Percentiles rank a stretch among this genome's conserved stretches.
Conservation (phyloP, 805 yeast genomes). For the Saturnispora quitensis region DNA sequence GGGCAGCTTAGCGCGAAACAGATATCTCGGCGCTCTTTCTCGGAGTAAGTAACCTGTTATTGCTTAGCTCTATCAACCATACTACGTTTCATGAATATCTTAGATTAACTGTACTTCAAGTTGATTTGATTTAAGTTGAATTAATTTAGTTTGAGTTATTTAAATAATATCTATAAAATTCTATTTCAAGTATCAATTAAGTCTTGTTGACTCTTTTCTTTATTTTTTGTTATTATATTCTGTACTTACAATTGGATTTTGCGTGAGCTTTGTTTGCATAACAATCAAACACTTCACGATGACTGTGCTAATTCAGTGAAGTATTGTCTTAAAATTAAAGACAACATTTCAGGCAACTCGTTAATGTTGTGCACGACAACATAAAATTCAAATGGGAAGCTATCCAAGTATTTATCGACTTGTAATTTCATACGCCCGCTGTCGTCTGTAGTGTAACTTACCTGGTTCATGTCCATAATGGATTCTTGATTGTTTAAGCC, state of each 20-base stretch:
- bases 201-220: no score
- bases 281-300: not conserved
- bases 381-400: slow-evolving; percentile 95
- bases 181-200: no score
- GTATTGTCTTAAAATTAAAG: slow-evolving; percentile 84
- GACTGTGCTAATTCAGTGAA: slow-evolving; percentile 55
- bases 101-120: no score
- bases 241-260: not conserved
- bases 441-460: slow-evolving; percentile 62
- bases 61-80: not conserved
- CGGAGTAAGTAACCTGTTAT: not conserved
- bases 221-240: no score
- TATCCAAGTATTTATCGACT: slow-evolving; percentile 78
- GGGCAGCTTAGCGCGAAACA: not conserved
- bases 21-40: not conserved
- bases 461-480: slow-evolving; percentile 91
- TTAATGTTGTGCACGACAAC: slow-evolving; percentile 84
- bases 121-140: no score
- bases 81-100: no score
- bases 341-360: slow-evolving; percentile 86
- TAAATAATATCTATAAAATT: no score
- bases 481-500: slow-evolving; percentile 80
- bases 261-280: not conserved
- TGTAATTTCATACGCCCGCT: slow-evolving; percentile 63
- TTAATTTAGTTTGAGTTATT: no score